Base-by-base conservation (phyloP, 106 monocot genomes). In the Vanilla planifolia region DNA sequence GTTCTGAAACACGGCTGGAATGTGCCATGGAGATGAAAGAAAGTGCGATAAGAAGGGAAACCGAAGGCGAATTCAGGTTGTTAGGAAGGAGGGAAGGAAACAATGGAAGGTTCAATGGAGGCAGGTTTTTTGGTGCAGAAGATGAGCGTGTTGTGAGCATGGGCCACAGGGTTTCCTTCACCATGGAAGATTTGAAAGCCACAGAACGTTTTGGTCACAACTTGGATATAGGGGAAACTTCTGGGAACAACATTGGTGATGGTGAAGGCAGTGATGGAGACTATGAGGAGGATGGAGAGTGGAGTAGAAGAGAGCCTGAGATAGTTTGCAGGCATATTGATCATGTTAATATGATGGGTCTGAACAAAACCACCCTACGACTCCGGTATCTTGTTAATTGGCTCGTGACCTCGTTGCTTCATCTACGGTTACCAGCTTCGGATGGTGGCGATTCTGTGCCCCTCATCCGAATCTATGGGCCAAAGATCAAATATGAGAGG, bases 401-500 rank as follows among this genome's bases (percentile, higher is more conserved):
- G 92, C 72, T 92, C 1, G 92, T 92, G 23, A 92, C 86, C 27
- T 86, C 92, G 15, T 64, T 92, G 48, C 64, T 92, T 46, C 92
- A 92, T 63, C 65, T 92, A 44, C 60, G 77, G 8, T 37, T 92
- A 57, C 77, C 71, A 6, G 72, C 75, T 48, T 36, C 55, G 13
- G 80, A 80, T 33, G 74, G 59, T 23, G 74, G 32, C 4, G 64
- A 51, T 42, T 77, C 72, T 20, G 44, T 44, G 21, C 69, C 72
- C 44, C 80, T 92, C 25, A 73, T 92, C 42, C 63, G 64, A 26
- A 86, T 92, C 33, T 92, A 92, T 33, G 92, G 92, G 27, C 92
- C 92, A 43, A 92, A 93, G 55, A 89, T 93, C 45, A 89, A 85
- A 65, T 93, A 85, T 45, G 85, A 93, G 61, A 76, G 85, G 34